Percentiles rank a stretch among this genome's conserved stretches.
phyloP scores from a whole-genome alignment of 441 rosid genomes.

The Cnidoscolus chayamansa region DNA sequence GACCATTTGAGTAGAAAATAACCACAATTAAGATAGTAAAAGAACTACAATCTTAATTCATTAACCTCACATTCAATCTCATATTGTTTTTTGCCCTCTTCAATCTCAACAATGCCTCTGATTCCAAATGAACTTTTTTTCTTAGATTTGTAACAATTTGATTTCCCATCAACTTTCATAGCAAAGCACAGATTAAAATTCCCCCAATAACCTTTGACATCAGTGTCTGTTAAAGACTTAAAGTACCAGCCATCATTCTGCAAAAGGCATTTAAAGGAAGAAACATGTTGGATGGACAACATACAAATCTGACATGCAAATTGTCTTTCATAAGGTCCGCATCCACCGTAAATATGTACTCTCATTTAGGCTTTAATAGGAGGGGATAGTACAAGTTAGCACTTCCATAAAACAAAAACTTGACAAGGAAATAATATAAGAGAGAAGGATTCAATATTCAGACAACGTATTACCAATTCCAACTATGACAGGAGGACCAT shows the following conservation, averaged over 20 bases:
- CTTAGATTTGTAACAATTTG: not conserved
- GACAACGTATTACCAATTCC: conserved; percentile 73
- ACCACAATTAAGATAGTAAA: not conserved
- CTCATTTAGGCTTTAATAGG: not conserved
- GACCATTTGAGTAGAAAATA: not conserved
- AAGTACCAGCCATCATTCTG: not conserved
- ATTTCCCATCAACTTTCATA: not conserved
- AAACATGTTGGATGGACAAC: not conserved
- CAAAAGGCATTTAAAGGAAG: not conserved
- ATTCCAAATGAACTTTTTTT: not conserved
- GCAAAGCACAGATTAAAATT: not conserved
- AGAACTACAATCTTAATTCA: not conserved
- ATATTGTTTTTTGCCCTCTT: not conserved
- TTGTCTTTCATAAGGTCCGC: not conserved
- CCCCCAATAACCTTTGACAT: not conserved
- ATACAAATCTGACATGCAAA: not conserved
- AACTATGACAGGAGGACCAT: conserved; percentile 80
- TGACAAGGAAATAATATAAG: conserved; percentile 15
- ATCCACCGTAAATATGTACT: not conserved
- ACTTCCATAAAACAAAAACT: conserved; percentile 5
- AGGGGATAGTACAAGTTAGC: not conserved
- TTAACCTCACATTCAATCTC: not conserved
- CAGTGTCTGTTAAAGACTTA: not conserved
- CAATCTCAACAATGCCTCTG: not conserved
- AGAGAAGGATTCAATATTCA: not conserved